A percentile compares a stretch with the other conserved stretches of the same genome.
Evolutionary conservation across 768 basidiomycete genomes (phyloP).

Genomic region (Solioccasus polychromus): DNA sequence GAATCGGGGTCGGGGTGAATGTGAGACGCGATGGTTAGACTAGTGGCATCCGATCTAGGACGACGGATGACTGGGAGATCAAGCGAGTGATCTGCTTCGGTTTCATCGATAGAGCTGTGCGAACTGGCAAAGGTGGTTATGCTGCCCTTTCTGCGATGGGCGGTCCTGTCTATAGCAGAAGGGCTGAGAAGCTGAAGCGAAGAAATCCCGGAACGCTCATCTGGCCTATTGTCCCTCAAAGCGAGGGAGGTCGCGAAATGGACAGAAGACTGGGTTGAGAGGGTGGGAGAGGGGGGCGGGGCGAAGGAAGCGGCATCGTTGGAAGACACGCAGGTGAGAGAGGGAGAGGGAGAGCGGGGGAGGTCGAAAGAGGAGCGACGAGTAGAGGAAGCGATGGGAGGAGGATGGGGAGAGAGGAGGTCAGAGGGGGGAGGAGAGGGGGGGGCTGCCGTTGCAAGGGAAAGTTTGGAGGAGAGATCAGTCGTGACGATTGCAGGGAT

Average conservation of each 20-base stretch:
- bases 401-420: conserved; percentile 24
- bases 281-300: conserved; percentile 72
- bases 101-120: conserved; percentile 38
- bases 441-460: conserved; percentile 7
- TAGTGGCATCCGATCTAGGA: conserved; percentile 33
- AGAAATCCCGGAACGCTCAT: conserved; percentile 49
- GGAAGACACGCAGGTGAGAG: conserved; percentile 33
- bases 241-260: conserved; percentile 55
- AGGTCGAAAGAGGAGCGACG: conserved; percentile 31
- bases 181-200: conserved; percentile 51
- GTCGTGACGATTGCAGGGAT: conserved; percentile 37
- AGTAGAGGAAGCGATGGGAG: background rate
- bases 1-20: conserved; percentile 40
- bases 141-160: conserved; percentile 56
- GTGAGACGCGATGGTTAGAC: conserved; percentile 34
- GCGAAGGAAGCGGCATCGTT: conserved; percentile 41
- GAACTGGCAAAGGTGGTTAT: conserved; percentile 52
- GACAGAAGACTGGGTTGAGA: conserved; percentile 62
- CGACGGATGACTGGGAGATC: conserved; percentile 33
- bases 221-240: conserved; percentile 68
- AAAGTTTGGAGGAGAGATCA: conserved; percentile 32
- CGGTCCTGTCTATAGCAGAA: conserved; percentile 28
- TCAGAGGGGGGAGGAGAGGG: conserved; percentile 4
- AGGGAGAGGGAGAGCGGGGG: conserved; percentile 28
- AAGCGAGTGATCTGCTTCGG: conserved; percentile 46